Evolutionary conservation across 305 asterid species (phyloP).

Genomic region (Ajuga reptans): DNA sequence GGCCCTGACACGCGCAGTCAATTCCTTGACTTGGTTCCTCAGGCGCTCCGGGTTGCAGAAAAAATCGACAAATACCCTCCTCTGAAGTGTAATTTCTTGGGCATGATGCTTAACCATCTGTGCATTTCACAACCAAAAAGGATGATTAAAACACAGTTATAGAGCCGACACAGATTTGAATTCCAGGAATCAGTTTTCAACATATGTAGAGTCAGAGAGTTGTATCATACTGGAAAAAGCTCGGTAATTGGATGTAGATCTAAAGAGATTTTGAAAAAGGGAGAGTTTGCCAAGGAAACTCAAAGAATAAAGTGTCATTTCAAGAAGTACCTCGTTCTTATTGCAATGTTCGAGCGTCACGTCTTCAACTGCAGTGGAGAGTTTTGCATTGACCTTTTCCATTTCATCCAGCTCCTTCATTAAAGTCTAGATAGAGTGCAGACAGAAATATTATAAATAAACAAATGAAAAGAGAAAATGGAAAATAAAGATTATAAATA

Average conservation of each 20-base stretch:
- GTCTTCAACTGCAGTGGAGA: conserved; percentile 86
- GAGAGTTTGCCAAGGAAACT: background rate
- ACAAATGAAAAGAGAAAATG: background rate
- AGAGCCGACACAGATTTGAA: background rate
- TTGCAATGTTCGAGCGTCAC: conserved; percentile 86
- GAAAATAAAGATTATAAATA: background rate
- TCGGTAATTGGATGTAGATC: background rate
- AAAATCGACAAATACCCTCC: conserved; percentile 85
- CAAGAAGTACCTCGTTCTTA: conserved; percentile 65
- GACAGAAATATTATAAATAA: background rate
- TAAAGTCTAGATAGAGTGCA: conserved; percentile 37
- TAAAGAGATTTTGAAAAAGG: no score
- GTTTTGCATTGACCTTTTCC: conserved; percentile 84
- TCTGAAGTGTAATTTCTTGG: conserved; percentile 76
- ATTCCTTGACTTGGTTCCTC: conserved; percentile 84
- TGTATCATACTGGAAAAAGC: no score
- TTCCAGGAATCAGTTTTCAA: background rate
- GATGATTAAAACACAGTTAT: background rate
- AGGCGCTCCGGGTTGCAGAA: conserved; percentile 91
- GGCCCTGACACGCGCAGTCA: conserved; percentile 81
- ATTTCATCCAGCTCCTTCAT: conserved; percentile 95
- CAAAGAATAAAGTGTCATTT: background rate
- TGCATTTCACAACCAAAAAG: conserved; percentile 10
- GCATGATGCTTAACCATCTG: conserved; percentile 93
- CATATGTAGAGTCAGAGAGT: no score